Evolutionary conservation across 257 asterid genomes (phyloP).

Genomic region (Solanum commersonii): DNA sequence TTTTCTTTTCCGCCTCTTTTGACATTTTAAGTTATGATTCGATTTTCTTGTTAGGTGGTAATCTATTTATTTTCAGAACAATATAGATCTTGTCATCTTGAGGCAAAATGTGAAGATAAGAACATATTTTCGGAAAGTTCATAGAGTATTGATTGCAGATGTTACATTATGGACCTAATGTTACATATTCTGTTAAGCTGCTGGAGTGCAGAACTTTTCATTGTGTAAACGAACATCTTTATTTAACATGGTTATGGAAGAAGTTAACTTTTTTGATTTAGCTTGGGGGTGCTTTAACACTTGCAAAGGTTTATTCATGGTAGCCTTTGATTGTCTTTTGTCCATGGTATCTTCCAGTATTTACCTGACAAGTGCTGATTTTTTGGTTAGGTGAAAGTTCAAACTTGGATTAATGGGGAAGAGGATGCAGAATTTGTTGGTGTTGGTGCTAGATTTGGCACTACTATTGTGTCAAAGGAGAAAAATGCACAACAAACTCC

Average conservation of each 20-base stretch:
- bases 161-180: not conserved
- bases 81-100: not conserved
- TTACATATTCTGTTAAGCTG: not conserved
- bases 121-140: not conserved
- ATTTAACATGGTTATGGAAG: not conserved
- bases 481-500: constrained; percentile 65
- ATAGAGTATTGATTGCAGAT: not conserved
- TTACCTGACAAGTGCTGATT: not conserved
- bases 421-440: constrained; percentile 84
- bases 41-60: not conserved
- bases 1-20: not conserved
- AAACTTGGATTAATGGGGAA: constrained; percentile 71
- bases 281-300: not conserved
- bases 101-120: not conserved
- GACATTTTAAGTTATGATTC: not conserved
- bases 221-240: not conserved
- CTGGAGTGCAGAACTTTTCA: not conserved
- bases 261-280: not conserved
- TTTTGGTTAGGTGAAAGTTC: constrained; percentile 68
- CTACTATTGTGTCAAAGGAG: constrained; percentile 70
- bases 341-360: not conserved
- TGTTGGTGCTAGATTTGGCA: constrained; percentile 92
- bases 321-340: not conserved
- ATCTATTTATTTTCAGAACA: not conserved
- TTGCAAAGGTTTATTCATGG: not conserved